Conservation (phyloP, 2,329 filamentous ascomycete species). For the Fusarium hostae region DNA sequence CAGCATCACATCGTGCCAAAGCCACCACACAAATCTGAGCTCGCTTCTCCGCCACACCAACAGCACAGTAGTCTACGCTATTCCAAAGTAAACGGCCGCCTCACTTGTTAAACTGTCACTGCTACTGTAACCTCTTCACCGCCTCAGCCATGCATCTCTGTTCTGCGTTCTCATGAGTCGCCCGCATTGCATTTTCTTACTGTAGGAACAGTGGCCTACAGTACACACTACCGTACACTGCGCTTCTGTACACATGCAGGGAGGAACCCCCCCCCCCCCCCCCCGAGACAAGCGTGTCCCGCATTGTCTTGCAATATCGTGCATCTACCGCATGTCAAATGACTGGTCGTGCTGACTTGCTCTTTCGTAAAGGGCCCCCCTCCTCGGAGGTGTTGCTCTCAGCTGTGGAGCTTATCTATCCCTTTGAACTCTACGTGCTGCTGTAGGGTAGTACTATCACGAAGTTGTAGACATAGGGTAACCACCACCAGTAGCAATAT, state of each 20-base stretch:
- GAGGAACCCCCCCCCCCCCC: not conserved
- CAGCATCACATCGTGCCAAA: conserved; percentile 7
- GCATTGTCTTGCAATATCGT: conserved; percentile 22
- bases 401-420: conserved; percentile 15
- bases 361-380: not conserved
- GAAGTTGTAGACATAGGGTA: conserved; percentile 16
- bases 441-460: not conserved
- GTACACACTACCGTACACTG: not conserved
- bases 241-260: conserved; percentile 7
- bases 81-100: not conserved
- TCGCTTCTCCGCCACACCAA: conserved; percentile 21
- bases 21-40: conserved; percentile 13
- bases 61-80: not conserved
- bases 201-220: conserved; percentile 21
- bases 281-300: conserved; percentile 18
- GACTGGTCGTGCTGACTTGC: not conserved
- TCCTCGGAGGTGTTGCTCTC: conserved; percentile 10
- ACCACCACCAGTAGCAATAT: not conserved
- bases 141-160: conserved; percentile 32
- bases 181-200: conserved; percentile 2
- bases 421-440: not conserved
- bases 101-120: conserved; percentile 10
- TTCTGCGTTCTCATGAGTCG: conserved; percentile 20
- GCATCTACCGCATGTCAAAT: conserved; percentile 19
- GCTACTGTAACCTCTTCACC: conserved; percentile 23